phyloP scores from a whole-genome alignment of 768 basidiomycete species.

The Auriscalpium orientale region DNA sequence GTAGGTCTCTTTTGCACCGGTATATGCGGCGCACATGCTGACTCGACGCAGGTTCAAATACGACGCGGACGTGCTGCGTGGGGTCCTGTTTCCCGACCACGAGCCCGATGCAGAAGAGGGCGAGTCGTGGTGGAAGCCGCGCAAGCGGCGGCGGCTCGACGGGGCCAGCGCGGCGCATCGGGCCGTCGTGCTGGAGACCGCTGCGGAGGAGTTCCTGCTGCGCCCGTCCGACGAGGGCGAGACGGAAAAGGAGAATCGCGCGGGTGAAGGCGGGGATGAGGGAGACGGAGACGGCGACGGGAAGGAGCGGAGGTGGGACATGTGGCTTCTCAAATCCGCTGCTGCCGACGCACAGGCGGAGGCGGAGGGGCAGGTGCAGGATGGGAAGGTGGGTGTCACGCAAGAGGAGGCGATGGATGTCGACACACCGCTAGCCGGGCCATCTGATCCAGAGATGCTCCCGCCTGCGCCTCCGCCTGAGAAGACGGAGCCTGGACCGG shows the following conservation, averaged over 20 bases:
- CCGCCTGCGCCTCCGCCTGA: too few species aligned
- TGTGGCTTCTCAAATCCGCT: slow-evolving; percentile 8
- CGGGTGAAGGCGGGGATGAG: not conserved
- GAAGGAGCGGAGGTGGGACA: slow-evolving; percentile 9
- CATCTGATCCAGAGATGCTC: too few species aligned
- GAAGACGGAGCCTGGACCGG: too few species aligned
- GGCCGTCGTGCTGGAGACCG: slow-evolving; percentile 23
- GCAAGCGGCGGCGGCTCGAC: not conserved
- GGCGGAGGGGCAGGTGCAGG: not conserved
- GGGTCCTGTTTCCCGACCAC: slow-evolving; percentile 13
- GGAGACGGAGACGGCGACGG: slow-evolving; percentile 4
- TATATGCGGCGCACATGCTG: not conserved
- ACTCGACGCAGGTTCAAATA: slow-evolving; percentile 22
- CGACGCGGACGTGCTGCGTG: slow-evolving; percentile 19
- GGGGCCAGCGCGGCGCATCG: slow-evolving; percentile 7
- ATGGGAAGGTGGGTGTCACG: not conserved
- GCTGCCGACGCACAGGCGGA: not conserved
- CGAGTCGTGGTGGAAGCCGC: not conserved
- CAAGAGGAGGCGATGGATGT: too few species aligned
- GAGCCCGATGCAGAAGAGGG: slow-evolving; percentile 2
- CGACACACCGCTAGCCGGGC: too few species aligned
- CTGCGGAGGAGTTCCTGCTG: slow-evolving; percentile 23
- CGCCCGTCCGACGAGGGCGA: slow-evolving; percentile 7
- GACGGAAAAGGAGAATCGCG: slow-evolving; percentile 7
- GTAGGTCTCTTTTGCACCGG: not conserved